Evolutionary conservation across 2,329 filamentous ascomycete species (phyloP), one percentile per base, ranked within the genome.

Genomic region (Sarocladiaceae sp.): DNA sequence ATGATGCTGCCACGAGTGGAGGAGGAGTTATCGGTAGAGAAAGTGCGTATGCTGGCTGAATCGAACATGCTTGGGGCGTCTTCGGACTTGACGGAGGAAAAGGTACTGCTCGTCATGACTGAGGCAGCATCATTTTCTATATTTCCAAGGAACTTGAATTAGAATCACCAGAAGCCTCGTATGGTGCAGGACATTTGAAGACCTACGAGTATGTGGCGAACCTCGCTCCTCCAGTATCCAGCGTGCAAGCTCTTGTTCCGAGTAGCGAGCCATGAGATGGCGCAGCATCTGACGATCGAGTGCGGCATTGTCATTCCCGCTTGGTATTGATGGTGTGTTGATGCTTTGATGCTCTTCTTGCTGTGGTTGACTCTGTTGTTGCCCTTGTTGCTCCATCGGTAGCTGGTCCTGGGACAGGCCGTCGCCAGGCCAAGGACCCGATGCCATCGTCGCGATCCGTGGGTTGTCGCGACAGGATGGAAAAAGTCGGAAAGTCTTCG

Each of bases 41-140:
- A 60, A 20, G 65, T 60, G 26, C 60, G 56, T 41, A 65, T 59
- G 35, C 46, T 42, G 10, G 54, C 55, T 6, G 53, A 53, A 43
- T 67, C 64, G 48, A 65, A 66, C 21, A 66, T 48, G 45, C 63
- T 66, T 33, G 61, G 54, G 11, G 56, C 52, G 32, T 64, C 60
- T 35, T 65, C 62, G 19, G 60, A 60, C 18, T 61, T 55, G 37
- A 62, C 55, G 5, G 62, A 63, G 6, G 62, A 62, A 19, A 55
- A 56, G 16, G 60, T 60, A 43, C 59, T 58, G 15, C 53, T 62
- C 5, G 63, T 63, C 18, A 65, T 49, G 24, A 62, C 53, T 21
- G 62, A 66, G 9, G 61, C 57, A 20, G 52, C 50, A 44, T 66
- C 63, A 39, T 60, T 53, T 37, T 51, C 57, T 59, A 40, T 23